Evolutionary conservation across 2,329 filamentous ascomycete genomes (phyloP), one percentile per base, ranked within the genome.

Genomic region (Clarireedia sp.): DNA sequence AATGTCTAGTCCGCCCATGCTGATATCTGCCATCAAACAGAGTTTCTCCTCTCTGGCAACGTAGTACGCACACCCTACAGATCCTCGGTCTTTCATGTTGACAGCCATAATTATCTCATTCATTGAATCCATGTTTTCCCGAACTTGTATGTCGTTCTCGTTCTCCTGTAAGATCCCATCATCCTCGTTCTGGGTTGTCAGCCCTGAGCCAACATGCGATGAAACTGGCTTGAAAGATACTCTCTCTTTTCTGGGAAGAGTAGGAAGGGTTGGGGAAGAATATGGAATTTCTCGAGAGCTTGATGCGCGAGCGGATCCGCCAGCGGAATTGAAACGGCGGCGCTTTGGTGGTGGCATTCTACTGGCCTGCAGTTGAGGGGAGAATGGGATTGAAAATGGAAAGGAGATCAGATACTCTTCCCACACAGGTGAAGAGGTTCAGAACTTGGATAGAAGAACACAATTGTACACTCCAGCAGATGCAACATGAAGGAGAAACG

Each of bases 51-150:
- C 82, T 24, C 78, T 73, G 5, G 85, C 83, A 47, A 85, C 75
- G 67, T 92, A 96, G 67, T 92, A 95, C 46, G 89, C 86, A 68
- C 90, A 96, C 0, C 92, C 92, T 17, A 96, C 76, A 0, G 79
- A 83, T 0, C 80, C 83, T 29, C 81, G 78, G n/a, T 84, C 79
- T 59, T 79, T 82, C 68, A 92, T 76, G 57, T 95, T 84, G 23
- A 96, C 74, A 0, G 89, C 88, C 82, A 95, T 89, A 56, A 95
- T 79, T 24, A 90, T 72, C 66, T 94, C 88, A 55, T 81, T 79
- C 38, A 83, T 66, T 0, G 73, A 67, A 55, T 85, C 81, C 37
- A 75, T 73, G 37, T 75, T 70, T 49, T 72, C 70, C 5, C 66
- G 65, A 29, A 66, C 62, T 45, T 68, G 63, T 40, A 65, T 63